Conservation (phyloP, 1,284 basidiomycete species). For the Grifola frondosa region DNA sequence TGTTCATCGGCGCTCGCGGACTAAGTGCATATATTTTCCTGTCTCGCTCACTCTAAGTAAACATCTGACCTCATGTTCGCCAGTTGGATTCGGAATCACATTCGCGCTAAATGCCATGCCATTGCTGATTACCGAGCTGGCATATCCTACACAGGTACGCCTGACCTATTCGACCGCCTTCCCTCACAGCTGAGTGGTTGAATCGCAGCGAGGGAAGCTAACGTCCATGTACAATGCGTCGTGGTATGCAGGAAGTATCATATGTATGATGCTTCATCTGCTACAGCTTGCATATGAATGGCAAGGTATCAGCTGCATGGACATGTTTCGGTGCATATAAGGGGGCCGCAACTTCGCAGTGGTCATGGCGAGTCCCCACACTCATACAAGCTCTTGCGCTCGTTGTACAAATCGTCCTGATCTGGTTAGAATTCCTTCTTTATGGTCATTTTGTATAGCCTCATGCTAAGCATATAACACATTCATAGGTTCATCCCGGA, state of each 20-base stretch:
- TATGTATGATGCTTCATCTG: slow-evolving; percentile 41
- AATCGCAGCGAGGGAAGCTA: slow-evolving; percentile 62
- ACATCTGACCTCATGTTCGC: slow-evolving; percentile 3
- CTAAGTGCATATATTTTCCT: slow-evolving; percentile 47
- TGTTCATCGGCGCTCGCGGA: slow-evolving; percentile 58
- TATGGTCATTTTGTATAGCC: not conserved
- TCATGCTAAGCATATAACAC: not conserved
- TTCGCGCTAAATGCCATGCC: slow-evolving; percentile 64
- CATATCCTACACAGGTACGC: slow-evolving; percentile 69
- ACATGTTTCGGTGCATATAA: slow-evolving; percentile 56
- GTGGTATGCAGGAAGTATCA: slow-evolving; percentile 65
- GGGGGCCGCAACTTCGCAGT: slow-evolving; percentile 44
- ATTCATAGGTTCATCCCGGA: slow-evolving; percentile 60
- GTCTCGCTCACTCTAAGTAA: no score
- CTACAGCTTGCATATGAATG: no score
- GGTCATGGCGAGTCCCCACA: slow-evolving; percentile 71
- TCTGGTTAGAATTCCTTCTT: slow-evolving; percentile 43
- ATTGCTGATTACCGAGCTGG: slow-evolving; percentile 65
- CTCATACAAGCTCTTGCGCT: slow-evolving; percentile 68
- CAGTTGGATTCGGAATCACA: slow-evolving; percentile 65
- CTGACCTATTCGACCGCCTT: no score
- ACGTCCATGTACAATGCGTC: slow-evolving; percentile 61
- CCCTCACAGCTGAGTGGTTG: no score
- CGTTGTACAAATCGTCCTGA: slow-evolving; percentile 52
- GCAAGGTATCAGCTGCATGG: slow-evolving; percentile 39